phyloP scores from a whole-genome alignment of 75 land plant species.

The Sequoia sempervirens region DNA sequence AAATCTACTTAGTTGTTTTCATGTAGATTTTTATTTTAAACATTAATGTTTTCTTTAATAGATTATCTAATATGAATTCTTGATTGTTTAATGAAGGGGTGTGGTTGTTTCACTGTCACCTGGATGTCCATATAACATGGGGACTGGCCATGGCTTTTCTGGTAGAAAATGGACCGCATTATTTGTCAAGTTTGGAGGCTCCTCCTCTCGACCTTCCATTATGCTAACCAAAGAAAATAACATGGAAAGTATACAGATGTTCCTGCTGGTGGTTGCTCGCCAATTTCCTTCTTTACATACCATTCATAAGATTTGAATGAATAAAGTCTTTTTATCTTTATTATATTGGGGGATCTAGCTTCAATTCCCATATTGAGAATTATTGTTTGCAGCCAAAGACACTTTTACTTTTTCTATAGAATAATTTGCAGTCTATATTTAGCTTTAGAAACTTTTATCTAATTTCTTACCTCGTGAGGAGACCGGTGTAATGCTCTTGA shows the following conservation, averaged over 20 bases:
- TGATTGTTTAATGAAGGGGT: slow-evolving; percentile 19
- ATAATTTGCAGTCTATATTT: too few relatives aligned
- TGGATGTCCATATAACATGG: slow-evolving; percentile 44
- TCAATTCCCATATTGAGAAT: background rate
- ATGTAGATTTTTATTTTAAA: background rate
- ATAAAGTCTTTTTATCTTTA: background rate
- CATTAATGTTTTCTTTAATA: background rate
- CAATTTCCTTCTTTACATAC: background rate
- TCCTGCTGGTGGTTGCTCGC: background rate
- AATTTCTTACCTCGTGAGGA: too few relatives aligned
- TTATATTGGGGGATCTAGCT: background rate
- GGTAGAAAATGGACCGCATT: slow-evolving; percentile 33
- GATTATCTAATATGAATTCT: background rate
- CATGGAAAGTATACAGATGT: background rate
- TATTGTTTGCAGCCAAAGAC: too few relatives aligned
- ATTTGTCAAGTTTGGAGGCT: slow-evolving; percentile 22
- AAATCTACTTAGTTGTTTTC: background rate
- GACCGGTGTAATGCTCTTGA: too few relatives aligned
- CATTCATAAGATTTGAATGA: background rate
- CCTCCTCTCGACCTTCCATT: slow-evolving; percentile 40
- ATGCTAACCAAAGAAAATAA: slow-evolving; percentile 6
- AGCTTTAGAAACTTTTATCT: too few relatives aligned
- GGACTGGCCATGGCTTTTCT: slow-evolving; percentile 45
- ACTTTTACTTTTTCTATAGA: too few relatives aligned
- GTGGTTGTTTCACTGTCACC: slow-evolving; percentile 50